A percentile compares a stretch with the other conserved stretches of the same genome.
These are phyloP conservation scores for Eutrema japonicum DNA, from an alignment of 345 rosid species.

Conservation along the genomic window DNA sequence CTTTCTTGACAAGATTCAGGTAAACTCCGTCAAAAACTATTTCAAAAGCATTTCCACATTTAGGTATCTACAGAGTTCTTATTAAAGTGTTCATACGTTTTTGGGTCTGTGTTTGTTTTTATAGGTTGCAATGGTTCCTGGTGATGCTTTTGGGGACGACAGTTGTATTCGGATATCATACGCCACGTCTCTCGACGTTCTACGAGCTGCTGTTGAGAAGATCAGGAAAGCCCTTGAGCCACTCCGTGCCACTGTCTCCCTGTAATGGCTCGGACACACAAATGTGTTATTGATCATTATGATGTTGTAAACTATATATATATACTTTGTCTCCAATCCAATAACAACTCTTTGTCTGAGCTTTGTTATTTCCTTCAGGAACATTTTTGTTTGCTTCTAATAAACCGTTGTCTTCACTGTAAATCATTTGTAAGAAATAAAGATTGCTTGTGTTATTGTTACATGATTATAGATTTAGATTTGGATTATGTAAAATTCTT, in stretches of 20 bases:
- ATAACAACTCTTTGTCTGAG: not conserved
- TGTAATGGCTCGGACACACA: slow-evolving; percentile 40
- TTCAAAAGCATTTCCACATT: not conserved
- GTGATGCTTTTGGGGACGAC: slow-evolving; percentile 97
- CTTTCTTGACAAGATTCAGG: slow-evolving; percentile 53
- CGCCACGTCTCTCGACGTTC: slow-evolving; percentile 76
- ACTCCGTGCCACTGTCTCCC: slow-evolving; percentile 60
- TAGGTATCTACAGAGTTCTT: no score
- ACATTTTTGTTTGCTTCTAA: no score
- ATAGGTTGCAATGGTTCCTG: slow-evolving; percentile 95
- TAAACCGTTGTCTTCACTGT: not conserved
- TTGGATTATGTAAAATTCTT: no score
- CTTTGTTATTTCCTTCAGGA: slow-evolving; percentile 7
- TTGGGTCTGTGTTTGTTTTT: not conserved
- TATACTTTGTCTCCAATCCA: no score
- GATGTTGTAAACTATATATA: slow-evolving; percentile 26
- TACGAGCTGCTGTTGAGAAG: slow-evolving; percentile 79
- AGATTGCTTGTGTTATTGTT: no score
- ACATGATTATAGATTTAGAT: no score
- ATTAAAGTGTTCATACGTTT: no score
- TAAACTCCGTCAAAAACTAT: slow-evolving; percentile 6
- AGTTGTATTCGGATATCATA: slow-evolving; percentile 86
- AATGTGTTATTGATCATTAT: not conserved
- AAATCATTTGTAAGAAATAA: not conserved
- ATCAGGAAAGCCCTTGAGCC: slow-evolving; percentile 70